phyloP scores from a whole-genome alignment of 2,329 filamentous ascomycete genomes.

The Colletotrichum eleusines region DNA sequence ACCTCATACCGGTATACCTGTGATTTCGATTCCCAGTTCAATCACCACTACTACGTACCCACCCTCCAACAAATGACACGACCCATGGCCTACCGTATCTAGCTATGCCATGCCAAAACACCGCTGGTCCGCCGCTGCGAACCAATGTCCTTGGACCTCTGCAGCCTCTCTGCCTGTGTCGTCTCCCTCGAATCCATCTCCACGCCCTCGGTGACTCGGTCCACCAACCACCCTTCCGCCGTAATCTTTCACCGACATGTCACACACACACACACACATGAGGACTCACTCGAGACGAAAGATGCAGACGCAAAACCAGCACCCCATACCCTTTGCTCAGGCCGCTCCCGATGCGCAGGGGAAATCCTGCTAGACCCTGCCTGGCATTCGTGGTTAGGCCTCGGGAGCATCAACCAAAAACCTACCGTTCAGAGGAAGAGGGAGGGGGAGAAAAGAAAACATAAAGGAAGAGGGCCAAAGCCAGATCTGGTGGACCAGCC shows the following conservation, averaged over 20 bases:
- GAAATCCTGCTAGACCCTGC: constrained; percentile 11
- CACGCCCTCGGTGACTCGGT: constrained; percentile 12
- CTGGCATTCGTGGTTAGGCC: not conserved
- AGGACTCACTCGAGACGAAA: constrained; percentile 13
- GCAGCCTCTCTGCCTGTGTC: not conserved
- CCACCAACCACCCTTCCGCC: too few species aligned
- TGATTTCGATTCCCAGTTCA: constrained; percentile 6
- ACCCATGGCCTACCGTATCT: not conserved
- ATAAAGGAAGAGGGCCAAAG: not conserved
- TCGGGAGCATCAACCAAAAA: not conserved
- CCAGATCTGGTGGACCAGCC: constrained; percentile 38
- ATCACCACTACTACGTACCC: not conserved
- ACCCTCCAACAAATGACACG: constrained; percentile 6
- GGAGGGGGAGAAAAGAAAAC: not conserved
- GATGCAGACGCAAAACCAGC: not conserved
- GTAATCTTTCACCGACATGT: constrained; percentile 8
- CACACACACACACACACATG: constrained; percentile 17
- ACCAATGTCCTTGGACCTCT: constrained; percentile 5
- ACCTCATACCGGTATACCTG: too few species aligned
- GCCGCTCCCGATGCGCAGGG: constrained; percentile 13
- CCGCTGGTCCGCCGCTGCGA: constrained; percentile 12
- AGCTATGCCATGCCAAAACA: constrained; percentile 6
- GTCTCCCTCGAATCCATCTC: constrained; percentile 13
- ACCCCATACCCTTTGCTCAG: constrained; percentile 1
- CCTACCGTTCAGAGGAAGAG: constrained; percentile 1